Evolutionary conservation across 2,329 filamentous ascomycete species (phyloP), one percentile per base, ranked within the genome.

Genomic region (Tricladium varicosporioides): DNA sequence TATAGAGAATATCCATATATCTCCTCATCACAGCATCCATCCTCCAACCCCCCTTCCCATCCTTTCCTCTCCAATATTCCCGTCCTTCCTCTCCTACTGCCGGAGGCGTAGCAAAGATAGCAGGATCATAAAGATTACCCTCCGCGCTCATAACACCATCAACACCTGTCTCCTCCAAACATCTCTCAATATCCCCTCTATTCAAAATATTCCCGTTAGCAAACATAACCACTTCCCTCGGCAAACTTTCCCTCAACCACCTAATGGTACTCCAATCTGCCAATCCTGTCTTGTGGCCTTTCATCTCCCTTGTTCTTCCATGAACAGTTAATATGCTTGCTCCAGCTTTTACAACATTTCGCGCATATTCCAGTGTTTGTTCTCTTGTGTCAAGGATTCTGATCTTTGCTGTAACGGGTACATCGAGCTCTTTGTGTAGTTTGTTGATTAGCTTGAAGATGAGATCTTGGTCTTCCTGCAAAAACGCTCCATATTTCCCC

Each of bases 91-190:
- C 72, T 0, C 86, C 88, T 0, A 76, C 67, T 0, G 81, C 71
- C 0, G 91, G 91, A 14, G 85, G 79, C 32, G 78, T 74, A 13
- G 87, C 85, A 69, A 99, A 99, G 45, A 99, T 88, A 1, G 85
- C 86, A 0, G 94, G 94, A 69, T 99, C 91, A 68, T 91, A 93
- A 0, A 99, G 80, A 70, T 97, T 96, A 0, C 92, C 94, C 74
- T 99, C 94, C 5, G 94, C 94, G 64, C 88, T 93, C 94, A 99
- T 97, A 51, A 99, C 85, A 15, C 83, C 94, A 71, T 99, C 94
- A 1, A 87, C 93, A 1, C 92, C 92, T 0, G 94, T 99, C 4
- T 80, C 90, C 50, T 85, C 82, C 16, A 99, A 76, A 68, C 93
- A 97, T 16, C 76, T 76, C 51, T 87, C 82, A 10, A 99, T 77